phyloP scores from a whole-genome alignment of 768 basidiomycete genomes.

The Auricularia auricula-judae region DNA sequence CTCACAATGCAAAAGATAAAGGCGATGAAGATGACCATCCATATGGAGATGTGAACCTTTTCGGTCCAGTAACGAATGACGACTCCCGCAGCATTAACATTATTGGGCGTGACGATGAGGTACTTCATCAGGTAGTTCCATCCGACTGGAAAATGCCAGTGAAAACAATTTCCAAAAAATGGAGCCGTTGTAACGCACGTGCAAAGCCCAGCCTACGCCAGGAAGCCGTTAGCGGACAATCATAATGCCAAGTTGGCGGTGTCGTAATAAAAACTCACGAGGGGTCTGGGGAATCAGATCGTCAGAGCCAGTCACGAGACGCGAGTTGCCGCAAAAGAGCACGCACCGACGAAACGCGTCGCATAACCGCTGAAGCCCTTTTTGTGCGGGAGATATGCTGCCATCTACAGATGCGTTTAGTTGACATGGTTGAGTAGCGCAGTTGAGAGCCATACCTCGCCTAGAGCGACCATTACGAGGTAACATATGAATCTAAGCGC shows the following conservation, averaged over 20 bases:
- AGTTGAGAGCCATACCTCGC: conserved; percentile 20
- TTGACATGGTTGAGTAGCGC: conserved; percentile 10
- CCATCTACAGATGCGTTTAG: conserved; percentile 34
- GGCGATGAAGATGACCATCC: conserved; percentile 56
- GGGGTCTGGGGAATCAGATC: conserved; percentile 30
- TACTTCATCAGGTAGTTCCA: conserved; percentile 35
- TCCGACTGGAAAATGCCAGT: conserved; percentile 18
- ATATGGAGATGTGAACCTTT: conserved; percentile 32
- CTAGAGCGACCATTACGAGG: conserved; percentile 43
- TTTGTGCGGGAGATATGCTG: conserved; percentile 26
- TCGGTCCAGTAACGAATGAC: conserved; percentile 39
- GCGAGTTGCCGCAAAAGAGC: background rate
- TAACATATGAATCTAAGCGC: conserved; percentile 4
- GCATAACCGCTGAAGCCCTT: conserved; percentile 40
- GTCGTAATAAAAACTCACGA: conserved; percentile 20
- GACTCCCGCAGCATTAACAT: conserved; percentile 49
- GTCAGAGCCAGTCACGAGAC: background rate
- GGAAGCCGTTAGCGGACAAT: background rate
- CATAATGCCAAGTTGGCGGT: background rate
- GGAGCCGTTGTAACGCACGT: conserved; percentile 14
- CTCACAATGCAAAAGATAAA: conserved; percentile 30
- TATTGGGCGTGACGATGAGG: conserved; percentile 50
- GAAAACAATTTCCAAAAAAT: background rate
- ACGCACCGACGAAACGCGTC: conserved; percentile 37
- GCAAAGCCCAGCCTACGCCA: conserved; percentile 40